phyloP scores from a whole-genome alignment of 768 basidiomycete species.

The Termitomyces sp. region DNA sequence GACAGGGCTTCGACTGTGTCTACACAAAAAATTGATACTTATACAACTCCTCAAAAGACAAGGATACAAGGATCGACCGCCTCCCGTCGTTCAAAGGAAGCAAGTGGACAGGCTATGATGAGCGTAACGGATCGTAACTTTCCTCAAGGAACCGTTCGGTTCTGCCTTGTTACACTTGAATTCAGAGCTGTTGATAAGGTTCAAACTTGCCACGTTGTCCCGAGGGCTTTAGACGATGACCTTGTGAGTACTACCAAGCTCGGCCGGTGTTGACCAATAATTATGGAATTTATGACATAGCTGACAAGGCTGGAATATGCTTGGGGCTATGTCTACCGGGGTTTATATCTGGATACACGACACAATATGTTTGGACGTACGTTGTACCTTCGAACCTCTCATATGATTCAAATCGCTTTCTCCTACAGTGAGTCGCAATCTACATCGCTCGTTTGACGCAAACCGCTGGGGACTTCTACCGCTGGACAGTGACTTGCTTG shows the following conservation, averaged over 20 bases:
- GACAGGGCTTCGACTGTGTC: background rate
- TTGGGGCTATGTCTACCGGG: background rate
- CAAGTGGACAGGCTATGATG: too few relatives aligned
- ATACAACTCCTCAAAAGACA: background rate
- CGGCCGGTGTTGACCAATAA: too few relatives aligned
- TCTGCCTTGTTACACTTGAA: background rate
- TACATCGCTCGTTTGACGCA: background rate
- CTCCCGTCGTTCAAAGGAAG: too few relatives aligned
- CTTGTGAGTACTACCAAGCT: background rate
- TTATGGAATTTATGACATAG: background rate
- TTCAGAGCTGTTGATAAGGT: background rate
- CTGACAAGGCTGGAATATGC: background rate
- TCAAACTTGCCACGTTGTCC: background rate
- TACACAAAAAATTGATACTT: background rate
- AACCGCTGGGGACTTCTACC: background rate
- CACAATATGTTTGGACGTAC: background rate
- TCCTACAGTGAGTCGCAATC: background rate
- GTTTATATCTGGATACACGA: background rate
- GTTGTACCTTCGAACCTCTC: background rate
- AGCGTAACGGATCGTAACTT: too few relatives aligned
- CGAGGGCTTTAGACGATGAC: background rate
- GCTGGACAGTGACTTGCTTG: background rate
- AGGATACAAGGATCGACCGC: too few relatives aligned
- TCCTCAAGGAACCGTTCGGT: background rate
- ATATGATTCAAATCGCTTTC: background rate